Base-by-base conservation (phyloP, 2,329 filamentous ascomycete genomes). In the Colletotrichum sp. region DNA sequence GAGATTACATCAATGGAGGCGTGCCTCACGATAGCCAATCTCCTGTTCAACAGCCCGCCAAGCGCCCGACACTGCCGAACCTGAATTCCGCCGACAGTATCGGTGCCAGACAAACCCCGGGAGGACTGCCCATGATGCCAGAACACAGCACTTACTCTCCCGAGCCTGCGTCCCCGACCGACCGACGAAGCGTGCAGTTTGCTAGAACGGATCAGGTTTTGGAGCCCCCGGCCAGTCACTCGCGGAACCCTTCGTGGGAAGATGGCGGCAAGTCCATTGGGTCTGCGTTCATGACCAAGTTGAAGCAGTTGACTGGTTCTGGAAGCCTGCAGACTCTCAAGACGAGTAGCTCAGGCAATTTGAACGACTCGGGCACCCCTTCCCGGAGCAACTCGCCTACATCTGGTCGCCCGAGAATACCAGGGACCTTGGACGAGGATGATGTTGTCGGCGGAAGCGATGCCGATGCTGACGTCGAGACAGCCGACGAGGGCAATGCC, bases 391-490 rank as follows among this genome's bases (percentile, higher is more conserved):
- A 83, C 78, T 91, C 91, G 13, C 90, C 92, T 4, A 87, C 86
- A 2, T 80, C 84, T 8, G 81, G 84, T 3, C 86, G 89, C 52
- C 80, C 88, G 63, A 86, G 87, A 72, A 87, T 92, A 77, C 90
- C 90, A 12, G 87, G 89, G 24, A 91, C 89, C 1, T 83, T 92
- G 71, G 84, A 86, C 57, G 90, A 91, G 78, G 89, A 90, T 73
- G 90, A 89, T 77, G 48, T 30, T 57, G 43, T 21, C 21, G 74
- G 43, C 16, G 92, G 91, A 24, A 95, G 92, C 82, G 95, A 96
- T 83, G 92, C 89, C 16, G 93, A 94, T 81, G 93, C 94, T 1
- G 95, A 97, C 83, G 95, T 93, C 2, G 96, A 97, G 82, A 98
- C 95, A 60, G 95, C 93, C 0, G 95, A 96, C 68, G 96, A 98